These are phyloP conservation scores for Hanseniaspora valbyensis DNA, from an alignment of 805 yeast species.

Conservation along the genomic window DNA sequence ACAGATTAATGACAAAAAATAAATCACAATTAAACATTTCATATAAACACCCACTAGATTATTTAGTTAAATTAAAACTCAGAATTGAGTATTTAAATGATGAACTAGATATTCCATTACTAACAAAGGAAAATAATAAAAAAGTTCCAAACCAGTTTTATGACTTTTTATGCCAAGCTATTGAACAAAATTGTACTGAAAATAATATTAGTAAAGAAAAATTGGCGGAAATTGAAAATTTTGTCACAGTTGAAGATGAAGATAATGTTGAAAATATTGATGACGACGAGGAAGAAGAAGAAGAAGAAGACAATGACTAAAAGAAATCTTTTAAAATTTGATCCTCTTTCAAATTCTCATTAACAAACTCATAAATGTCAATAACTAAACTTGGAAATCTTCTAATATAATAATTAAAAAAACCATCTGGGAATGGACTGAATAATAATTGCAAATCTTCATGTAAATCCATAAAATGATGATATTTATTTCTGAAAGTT, in stretches of 20 bases:
- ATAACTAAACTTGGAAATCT: constrained; percentile 72
- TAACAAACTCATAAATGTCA: constrained; percentile 57
- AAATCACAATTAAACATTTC: not conserved
- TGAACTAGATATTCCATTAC: constrained; percentile 2
- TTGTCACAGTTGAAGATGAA: constrained; percentile 21
- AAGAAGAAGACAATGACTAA: constrained; percentile 17
- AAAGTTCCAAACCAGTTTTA: constrained; percentile 7
- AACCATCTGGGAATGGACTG: constrained; percentile 77
- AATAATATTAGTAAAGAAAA: constrained; percentile 19
- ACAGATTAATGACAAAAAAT: constrained; percentile 7
- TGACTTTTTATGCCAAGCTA: constrained; percentile 19
- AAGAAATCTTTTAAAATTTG: constrained; percentile 43
- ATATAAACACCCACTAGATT: not conserved
- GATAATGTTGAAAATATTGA: constrained; percentile 16
- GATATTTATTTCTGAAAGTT: constrained; percentile 85
- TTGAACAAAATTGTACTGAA: constrained; percentile 21
- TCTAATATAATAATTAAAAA: constrained; percentile 59
- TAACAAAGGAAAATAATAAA: not conserved
- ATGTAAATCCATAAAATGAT: constrained; percentile 87
- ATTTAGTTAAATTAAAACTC: constrained; percentile 6
- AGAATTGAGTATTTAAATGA: constrained; percentile 13
- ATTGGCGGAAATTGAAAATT: constrained; percentile 20
- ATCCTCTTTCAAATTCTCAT: constrained; percentile 49
- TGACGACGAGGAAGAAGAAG: too few relatives aligned
- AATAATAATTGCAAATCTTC: constrained; percentile 48